phyloP scores from a whole-genome alignment of 345 rosid species.

The Salix viminalis region DNA sequence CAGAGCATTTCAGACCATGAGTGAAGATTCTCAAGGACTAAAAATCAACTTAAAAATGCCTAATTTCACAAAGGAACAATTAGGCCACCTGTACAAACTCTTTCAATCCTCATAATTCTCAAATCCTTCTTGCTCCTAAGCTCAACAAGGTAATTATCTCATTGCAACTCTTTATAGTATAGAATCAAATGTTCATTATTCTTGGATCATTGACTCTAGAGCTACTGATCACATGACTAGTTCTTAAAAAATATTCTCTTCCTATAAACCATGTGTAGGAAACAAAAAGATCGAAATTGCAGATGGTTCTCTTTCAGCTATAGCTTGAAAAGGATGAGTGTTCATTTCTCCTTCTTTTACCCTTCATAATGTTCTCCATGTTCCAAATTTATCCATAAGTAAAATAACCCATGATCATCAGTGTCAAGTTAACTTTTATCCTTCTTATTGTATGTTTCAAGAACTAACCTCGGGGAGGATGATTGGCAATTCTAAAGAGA shows the following conservation, averaged over 20 bases:
- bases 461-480: background rate
- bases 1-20: background rate
- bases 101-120: background rate
- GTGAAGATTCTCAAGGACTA: background rate
- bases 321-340: background rate
- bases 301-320: background rate
- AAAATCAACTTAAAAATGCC: background rate
- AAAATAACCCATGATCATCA: background rate
- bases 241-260: background rate
- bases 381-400: conserved; percentile 1
- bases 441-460: background rate
- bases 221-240: conserved; percentile 2
- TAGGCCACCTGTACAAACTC: background rate
- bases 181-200: too few relatives aligned
- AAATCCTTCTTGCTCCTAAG: background rate
- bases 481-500: background rate
- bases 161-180: background rate
- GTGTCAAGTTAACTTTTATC: background rate
- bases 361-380: background rate
- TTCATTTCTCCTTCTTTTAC: background rate
- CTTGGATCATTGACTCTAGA: too few relatives aligned
- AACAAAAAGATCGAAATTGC: conserved; percentile 1
- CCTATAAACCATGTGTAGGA: background rate
- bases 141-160: background rate
- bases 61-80: background rate